Conservation (phyloP, 495 filamentous ascomycete species). For the Trichoderma asperelloides region DNA sequence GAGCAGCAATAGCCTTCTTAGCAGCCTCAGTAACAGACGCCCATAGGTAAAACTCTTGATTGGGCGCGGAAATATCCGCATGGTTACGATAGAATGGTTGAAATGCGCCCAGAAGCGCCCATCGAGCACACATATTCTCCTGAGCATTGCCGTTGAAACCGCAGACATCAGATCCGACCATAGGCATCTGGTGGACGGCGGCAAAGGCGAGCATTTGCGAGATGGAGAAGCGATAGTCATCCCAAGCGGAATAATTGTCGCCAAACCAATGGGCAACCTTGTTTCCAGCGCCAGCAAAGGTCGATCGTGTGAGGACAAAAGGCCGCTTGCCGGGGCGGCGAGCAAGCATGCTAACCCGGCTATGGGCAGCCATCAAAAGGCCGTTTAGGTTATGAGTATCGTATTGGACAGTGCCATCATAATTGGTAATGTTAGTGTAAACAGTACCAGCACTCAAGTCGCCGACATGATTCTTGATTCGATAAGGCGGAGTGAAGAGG, state of each 20-base stretch:
- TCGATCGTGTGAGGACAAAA: conserved; percentile 80
- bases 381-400: conserved; percentile 74
- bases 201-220: conserved; percentile 47
- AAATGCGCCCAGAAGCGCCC: conserved; percentile 82
- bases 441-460: conserved; percentile 38
- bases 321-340: conserved; percentile 61
- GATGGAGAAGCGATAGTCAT: conserved; percentile 68
- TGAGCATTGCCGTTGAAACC: conserved; percentile 67
- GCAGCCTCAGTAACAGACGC: conserved; percentile 55
- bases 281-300: conserved; percentile 71
- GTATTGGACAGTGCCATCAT: conserved; percentile 64
- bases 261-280: conserved; percentile 86
- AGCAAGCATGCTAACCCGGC: conserved; percentile 60
- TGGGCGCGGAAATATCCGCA: conserved; percentile 51
- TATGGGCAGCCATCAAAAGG: conserved; percentile 69
- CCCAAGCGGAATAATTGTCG: conserved; percentile 64
- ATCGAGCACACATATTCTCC: conserved; percentile 70
- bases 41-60: conserved; percentile 77
- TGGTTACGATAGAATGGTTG: conserved; percentile 89
- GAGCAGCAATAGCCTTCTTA: conserved; percentile 61
- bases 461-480: conserved; percentile 70
- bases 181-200: conserved; percentile 70
- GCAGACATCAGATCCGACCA: conserved; percentile 80
- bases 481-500: conserved; percentile 72
- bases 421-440: conserved; percentile 69